Percentiles rank a stretch among this genome's conserved stretches.
Conservation (phyloP, 2,329 filamentous ascomycete genomes). For the Rutstroemia sp. region DNA sequence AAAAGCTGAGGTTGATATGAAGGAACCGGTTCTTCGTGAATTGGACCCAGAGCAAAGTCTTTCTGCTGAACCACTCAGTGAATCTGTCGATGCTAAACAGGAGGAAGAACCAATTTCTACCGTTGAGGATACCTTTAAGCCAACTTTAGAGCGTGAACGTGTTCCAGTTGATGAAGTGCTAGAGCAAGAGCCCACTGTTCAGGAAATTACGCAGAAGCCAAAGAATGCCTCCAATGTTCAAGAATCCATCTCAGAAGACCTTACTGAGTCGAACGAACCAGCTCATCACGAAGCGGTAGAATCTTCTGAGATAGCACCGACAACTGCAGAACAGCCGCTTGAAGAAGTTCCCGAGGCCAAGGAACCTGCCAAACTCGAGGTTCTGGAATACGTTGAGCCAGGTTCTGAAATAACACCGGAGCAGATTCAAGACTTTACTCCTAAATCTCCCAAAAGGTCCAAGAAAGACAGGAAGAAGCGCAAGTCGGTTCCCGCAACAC, state of each 20-base stretch:
- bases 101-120: background rate
- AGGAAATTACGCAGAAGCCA: background rate
- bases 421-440: conserved; percentile 7
- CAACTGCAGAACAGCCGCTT: background rate
- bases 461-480: conserved; percentile 21
- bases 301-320: background rate
- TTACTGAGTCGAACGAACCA: background rate
- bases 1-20: background rate
- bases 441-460: conserved; percentile 12
- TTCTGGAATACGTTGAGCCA: background rate
- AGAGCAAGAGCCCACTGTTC: background rate
- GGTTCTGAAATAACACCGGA: background rate
- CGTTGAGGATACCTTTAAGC: background rate
- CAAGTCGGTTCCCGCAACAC: conserved; percentile 9
- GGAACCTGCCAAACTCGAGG: background rate
- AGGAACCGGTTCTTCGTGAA: background rate
- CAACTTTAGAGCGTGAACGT: background rate
- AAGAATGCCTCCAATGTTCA: background rate
- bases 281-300: background rate
- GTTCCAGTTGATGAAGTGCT: background rate
- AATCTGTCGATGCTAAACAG: background rate
- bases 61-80: background rate
- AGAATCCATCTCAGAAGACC: background rate
- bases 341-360: background rate
- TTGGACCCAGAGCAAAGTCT: background rate